These are phyloP conservation scores for Fusarium sarcochroum DNA, from an alignment of 2,329 filamentous ascomycete species.

Conservation along the genomic window DNA sequence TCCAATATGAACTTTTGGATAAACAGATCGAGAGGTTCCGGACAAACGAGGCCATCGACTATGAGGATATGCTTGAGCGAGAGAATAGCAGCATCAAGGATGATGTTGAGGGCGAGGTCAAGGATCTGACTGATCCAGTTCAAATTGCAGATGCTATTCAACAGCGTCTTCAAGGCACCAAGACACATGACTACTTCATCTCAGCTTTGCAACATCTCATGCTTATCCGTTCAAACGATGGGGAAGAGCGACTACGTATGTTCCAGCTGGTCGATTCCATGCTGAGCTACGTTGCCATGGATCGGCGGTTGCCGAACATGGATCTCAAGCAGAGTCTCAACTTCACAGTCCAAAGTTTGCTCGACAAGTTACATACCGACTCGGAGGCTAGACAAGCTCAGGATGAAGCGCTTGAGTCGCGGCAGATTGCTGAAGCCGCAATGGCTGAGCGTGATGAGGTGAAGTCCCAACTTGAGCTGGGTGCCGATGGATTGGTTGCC, in stretches of 20 bases:
- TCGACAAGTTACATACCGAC: slow-evolving; percentile 97
- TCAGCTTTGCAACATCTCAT: slow-evolving; percentile 96
- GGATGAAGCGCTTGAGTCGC: slow-evolving; percentile 90
- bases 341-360: slow-evolving; percentile 94
- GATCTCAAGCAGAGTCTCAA: slow-evolving; percentile 98
- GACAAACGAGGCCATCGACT: slow-evolving; percentile 96
- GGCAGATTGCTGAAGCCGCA: slow-evolving; percentile 94
- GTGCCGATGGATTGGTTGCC: slow-evolving; percentile 91
- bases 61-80: slow-evolving; percentile 94
- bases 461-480: slow-evolving; percentile 87
- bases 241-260: slow-evolving; percentile 92
- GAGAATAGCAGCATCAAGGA: slow-evolving; percentile 94
- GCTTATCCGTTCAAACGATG: slow-evolving; percentile 90
- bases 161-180: slow-evolving; percentile 83
- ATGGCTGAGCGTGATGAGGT: slow-evolving; percentile 98
- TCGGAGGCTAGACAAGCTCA: slow-evolving; percentile 92
- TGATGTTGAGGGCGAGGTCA: slow-evolving; percentile 85
- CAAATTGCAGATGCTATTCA: slow-evolving; percentile 97
- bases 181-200: slow-evolving; percentile 94
- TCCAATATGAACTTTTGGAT: slow-evolving; percentile 98
- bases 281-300: slow-evolving; percentile 99
- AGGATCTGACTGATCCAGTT: slow-evolving; percentile 91
- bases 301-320: slow-evolving; percentile 93
- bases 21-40: slow-evolving; percentile 97
- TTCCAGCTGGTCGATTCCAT: slow-evolving; percentile 99